Evolutionary conservation across 176 grass and related monocot genomes (phyloP), one percentile per base, ranked within the genome.

Genomic region (Poa pratensis): DNA sequence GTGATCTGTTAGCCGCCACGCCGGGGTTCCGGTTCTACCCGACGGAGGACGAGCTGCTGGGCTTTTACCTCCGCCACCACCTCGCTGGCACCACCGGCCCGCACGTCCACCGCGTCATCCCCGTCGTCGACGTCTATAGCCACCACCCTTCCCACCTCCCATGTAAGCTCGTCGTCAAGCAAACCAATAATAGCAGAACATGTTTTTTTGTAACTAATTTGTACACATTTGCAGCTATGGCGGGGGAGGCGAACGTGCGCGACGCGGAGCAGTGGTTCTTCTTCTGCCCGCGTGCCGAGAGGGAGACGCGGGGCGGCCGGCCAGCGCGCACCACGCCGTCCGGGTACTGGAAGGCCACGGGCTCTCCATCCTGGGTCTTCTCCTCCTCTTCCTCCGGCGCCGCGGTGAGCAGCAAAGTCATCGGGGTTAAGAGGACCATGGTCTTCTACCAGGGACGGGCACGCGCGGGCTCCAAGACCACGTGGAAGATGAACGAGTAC

Each of bases 401-500:
- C 2, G 2, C 11, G 23, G 73, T 30, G 1, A 23, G n/a, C 73
- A 76, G 67, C 84, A 74, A 43, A 9, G 79, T 68, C 18, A 75
- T 94, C 45, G 89, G 92, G 17, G 61, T 85, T 55, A 94, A 89
- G 84, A 79, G 81, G 79, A 94, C 92, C 23, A 91, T 94, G 89
- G 92, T 94, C 27, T 94, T 94, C 64, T 94, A 94, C 77, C 51
- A 79, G 10, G 92, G 92, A 10, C 79, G 89, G 37, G 72, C 84
- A 0, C 89, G 77, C 13, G 49, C 30, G 1, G 87, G 87, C 10
- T 79, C 55, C 62, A 91, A 87, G 76, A 94, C 89, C 45, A 55
- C 51, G 9, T 94, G 92, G 92, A 94, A 94, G 89, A 91, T 94
- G 89, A 94, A 94, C 45, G 87, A 94, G 77, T 94, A 94, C 27